Percentiles rank a stretch among this genome's conserved stretches.
Conservation (phyloP, 495 filamentous ascomycete genomes). For the Annulohypoxylon nitens region DNA sequence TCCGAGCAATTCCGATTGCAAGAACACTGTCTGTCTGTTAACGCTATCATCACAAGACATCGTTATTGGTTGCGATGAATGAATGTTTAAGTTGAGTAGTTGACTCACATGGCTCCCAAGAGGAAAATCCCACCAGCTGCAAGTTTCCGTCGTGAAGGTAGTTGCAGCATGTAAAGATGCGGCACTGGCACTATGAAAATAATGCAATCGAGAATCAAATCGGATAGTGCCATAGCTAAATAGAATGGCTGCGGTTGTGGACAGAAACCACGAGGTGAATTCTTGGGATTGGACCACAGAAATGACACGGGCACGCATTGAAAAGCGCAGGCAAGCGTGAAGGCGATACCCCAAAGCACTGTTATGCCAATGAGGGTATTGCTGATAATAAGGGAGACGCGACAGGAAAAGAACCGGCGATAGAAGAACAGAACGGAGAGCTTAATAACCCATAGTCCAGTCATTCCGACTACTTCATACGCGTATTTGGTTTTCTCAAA, state of each 20-base stretch:
- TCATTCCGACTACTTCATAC: neutral
- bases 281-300: neutral
- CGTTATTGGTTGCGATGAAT: too few relatives aligned
- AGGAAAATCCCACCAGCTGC: neutral
- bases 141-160: neutral
- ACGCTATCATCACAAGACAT: neutral
- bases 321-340: neutral
- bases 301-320: neutral
- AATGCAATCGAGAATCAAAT: neutral
- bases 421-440: conserved; percentile 1
- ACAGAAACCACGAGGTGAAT: neutral
- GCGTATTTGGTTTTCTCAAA: conserved; percentile 3
- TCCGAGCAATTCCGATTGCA: neutral
- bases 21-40: neutral
- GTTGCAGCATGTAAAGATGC: neutral
- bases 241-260: neutral
- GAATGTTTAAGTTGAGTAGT: too few relatives aligned
- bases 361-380: neutral
- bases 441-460: neutral
- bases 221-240: neutral
- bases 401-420: neutral
- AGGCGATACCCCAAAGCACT: neutral
- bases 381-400: neutral
- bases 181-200: neutral
- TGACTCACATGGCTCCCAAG: neutral